Conservation (phyloP, 768 basidiomycete genomes). For the Pleurotus tuber-regium region DNA sequence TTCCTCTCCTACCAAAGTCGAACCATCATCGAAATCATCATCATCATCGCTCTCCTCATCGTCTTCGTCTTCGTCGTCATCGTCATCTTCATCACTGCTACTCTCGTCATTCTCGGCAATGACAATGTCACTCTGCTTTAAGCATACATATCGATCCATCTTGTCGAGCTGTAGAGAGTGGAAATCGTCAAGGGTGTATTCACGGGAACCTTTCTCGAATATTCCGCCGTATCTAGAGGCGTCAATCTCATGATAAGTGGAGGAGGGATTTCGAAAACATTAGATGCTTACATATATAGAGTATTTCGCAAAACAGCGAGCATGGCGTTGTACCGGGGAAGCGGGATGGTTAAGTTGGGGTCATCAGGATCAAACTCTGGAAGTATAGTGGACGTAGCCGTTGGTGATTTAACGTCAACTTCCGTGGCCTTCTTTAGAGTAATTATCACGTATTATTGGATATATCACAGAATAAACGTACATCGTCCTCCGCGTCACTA, state of each 20-base stretch:
- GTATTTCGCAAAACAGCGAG: conserved; percentile 81
- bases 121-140: conserved; percentile 63
- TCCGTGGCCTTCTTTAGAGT: background rate
- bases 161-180: conserved; percentile 80
- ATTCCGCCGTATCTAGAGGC: conserved; percentile 79
- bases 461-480: background rate
- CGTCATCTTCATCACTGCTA: conserved; percentile 61
- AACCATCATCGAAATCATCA: conserved; percentile 41
- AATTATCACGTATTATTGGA: background rate
- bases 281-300: conserved; percentile 68
- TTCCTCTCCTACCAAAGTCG: conserved; percentile 41
- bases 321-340: conserved; percentile 86
- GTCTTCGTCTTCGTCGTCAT: conserved; percentile 55
- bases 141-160: conserved; percentile 71
- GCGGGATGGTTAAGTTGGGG: conserved; percentile 59
- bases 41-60: conserved; percentile 51
- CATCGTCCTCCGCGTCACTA: conserved; percentile 18
- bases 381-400: background rate
- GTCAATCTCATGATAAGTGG: background rate
- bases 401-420: background rate
- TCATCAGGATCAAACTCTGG: conserved; percentile 57
- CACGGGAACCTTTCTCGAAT: conserved; percentile 75
- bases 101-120: conserved; percentile 62
- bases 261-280: background rate
- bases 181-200: conserved; percentile 91